Base-by-base conservation (phyloP, 495 filamentous ascomycete genomes). In the Xylaria nigripes region DNA sequence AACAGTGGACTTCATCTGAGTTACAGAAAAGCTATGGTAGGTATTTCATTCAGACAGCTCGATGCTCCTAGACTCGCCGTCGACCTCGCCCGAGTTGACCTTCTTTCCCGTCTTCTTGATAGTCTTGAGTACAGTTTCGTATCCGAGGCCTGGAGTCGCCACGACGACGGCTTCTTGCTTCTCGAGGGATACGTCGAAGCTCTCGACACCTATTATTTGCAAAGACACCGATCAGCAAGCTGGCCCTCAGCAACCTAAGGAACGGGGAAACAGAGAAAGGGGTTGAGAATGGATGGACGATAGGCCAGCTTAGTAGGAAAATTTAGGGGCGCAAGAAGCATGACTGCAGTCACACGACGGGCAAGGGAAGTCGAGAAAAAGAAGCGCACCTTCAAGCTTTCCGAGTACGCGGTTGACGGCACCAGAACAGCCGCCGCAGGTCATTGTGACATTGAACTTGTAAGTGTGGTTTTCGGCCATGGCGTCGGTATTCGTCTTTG, bases 21-120 rank as follows among this genome's bases (percentile, higher is more conserved):
- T 4, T 7, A 34, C 12, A 34, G 32, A 13, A 9, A 10, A 34
- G 18, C 12, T 19, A 21, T n/a, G 12, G 13, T 21, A 15, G 5
- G 3, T 41, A 15, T 4, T 22, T 18, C 45, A 55, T 50, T 61
- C 68, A 1, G 55, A 22, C n/a, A 76, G 50, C 60, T 74, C 75
- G 45, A 80, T 67, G 49, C 71, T 74, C 67, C 69, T 66, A 48
- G 55, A 57, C 56, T 72, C 71, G 40, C 75, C 78, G 65, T 81
- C 78, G 13, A 66, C 84, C 78, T 87, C 81, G 19, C 82, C 87
- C 21, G 72, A 79, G 58, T 83, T 90, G 58, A 98, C 83, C 62
- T 81, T 82, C 82, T 97, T 98, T 27, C 90, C 91, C 2, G 93
- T 96, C 81, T 96, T 97, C 80, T 84, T 83, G 65, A 98, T 96